Evolutionary conservation across 768 basidiomycete species (phyloP).

Genomic region (Russula emetica): DNA sequence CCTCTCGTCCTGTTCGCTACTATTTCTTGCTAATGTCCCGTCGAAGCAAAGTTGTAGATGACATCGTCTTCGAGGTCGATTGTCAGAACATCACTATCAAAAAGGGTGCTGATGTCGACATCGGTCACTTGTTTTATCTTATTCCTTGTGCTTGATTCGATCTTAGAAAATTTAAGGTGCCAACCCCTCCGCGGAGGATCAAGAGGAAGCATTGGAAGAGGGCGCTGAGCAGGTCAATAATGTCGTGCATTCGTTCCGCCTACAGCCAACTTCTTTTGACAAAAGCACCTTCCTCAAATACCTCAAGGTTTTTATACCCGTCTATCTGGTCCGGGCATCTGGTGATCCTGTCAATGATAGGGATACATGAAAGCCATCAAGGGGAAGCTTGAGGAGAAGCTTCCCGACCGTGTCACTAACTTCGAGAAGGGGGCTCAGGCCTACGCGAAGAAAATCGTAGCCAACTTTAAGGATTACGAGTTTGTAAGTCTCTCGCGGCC

Average conservation of each 20-base stretch:
- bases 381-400: constrained; percentile 61
- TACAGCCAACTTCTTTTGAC: constrained; percentile 76
- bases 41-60: constrained; percentile 68
- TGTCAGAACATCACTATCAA: constrained; percentile 68
- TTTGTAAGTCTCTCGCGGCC: constrained; percentile 54
- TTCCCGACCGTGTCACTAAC: constrained; percentile 53
- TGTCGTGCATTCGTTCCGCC: constrained; percentile 86
- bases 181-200: constrained; percentile 89
- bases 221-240: constrained; percentile 81
- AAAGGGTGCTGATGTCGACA: constrained; percentile 77
- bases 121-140: constrained; percentile 50
- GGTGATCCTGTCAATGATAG: constrained; percentile 37
- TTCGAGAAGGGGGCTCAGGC: constrained; percentile 80
- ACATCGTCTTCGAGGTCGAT: constrained; percentile 83
- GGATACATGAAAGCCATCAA: constrained; percentile 95
- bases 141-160: constrained; percentile 10
- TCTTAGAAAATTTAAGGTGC: constrained; percentile 52
- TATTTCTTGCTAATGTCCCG: background rate
- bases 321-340: constrained; percentile 12
- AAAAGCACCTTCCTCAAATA: constrained; percentile 82
- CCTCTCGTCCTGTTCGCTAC: background rate
- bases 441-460: constrained; percentile 85
- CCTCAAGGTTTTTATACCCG: constrained; percentile 59
- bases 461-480: constrained; percentile 90
- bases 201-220: constrained; percentile 74